These are phyloP conservation scores for Exophiala bonariae DNA, from an alignment of 2,329 filamentous ascomycete genomes.

Conservation along the genomic window DNA sequence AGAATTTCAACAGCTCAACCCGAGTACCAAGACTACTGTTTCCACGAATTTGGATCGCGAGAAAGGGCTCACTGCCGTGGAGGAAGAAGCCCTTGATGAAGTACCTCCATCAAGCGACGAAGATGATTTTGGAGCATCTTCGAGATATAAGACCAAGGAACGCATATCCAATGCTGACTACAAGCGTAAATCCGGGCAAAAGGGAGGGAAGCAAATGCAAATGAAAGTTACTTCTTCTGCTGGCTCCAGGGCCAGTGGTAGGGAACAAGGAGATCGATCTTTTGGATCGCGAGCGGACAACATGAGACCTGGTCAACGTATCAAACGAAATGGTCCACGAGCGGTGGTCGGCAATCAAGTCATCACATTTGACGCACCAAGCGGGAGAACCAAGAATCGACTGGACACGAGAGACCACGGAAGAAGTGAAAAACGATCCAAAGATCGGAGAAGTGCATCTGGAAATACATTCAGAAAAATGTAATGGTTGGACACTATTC, in stretches of 20 bases:
- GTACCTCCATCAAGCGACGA: constrained; percentile 43
- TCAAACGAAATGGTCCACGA: constrained; percentile 29
- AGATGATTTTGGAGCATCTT: constrained; percentile 34
- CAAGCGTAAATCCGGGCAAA: constrained; percentile 49
- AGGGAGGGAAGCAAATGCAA: constrained; percentile 46
- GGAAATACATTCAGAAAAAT: constrained; percentile 50
- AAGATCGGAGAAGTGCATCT: constrained; percentile 50
- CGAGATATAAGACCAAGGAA: constrained; percentile 33
- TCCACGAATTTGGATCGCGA: constrained; percentile 34
- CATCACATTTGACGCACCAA: constrained; percentile 59
- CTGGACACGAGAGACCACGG: constrained; percentile 16
- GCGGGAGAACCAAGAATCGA: constrained; percentile 37
- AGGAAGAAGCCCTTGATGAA: constrained; percentile 60
- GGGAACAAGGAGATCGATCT: constrained; percentile 51
- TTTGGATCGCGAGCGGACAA: constrained; percentile 59
- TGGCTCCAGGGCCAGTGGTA: constrained; percentile 29
- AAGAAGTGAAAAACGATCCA: constrained; percentile 30
- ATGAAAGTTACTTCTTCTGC: constrained; percentile 59
- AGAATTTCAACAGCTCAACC: constrained; percentile 87
- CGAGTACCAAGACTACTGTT: constrained; percentile 63
- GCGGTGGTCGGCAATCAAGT: constrained; percentile 53
- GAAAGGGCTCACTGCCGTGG: constrained; percentile 61
- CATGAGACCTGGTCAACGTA: constrained; percentile 38
- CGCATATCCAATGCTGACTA: constrained; percentile 58
- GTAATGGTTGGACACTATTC: constrained; percentile 24